These are phyloP conservation scores for Trichoderma sp. DNA, from an alignment of 2,329 filamentous ascomycete genomes.

Conservation along the genomic window DNA sequence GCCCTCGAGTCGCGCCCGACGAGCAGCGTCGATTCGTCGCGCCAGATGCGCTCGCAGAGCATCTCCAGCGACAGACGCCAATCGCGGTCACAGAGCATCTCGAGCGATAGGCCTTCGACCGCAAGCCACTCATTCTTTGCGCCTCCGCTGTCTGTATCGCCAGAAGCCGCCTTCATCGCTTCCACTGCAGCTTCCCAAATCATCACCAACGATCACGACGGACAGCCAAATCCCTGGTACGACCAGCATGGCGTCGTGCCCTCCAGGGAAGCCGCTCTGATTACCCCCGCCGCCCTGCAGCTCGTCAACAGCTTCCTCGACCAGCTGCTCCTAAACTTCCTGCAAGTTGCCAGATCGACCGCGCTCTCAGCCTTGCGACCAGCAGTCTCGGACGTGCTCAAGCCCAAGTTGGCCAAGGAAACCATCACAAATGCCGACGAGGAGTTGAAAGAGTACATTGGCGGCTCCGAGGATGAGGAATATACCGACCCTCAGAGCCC, in stretches of 20 bases:
- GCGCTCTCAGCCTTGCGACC: conserved; percentile 73
- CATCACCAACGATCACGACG: conserved; percentile 84
- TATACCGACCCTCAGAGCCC: conserved; percentile 57
- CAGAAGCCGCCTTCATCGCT: conserved; percentile 84
- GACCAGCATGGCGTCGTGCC: conserved; percentile 68
- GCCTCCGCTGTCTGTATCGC: conserved; percentile 69
- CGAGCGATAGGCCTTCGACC: conserved; percentile 69
- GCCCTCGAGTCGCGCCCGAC: conserved; percentile 38
- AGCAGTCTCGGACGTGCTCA: conserved; percentile 83
- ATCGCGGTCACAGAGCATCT: conserved; percentile 65
- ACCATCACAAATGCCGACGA: conserved; percentile 82
- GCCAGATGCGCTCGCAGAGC: conserved; percentile 55
- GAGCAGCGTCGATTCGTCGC: conserved; percentile 41
- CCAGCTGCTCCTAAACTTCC: conserved; percentile 86
- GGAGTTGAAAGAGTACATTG: conserved; percentile 84
- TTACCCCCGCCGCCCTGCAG: conserved; percentile 71
- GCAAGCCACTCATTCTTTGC: conserved; percentile 61
- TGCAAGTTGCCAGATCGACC: conserved; percentile 79
- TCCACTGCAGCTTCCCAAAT: conserved; percentile 86
- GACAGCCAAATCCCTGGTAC: conserved; percentile 68
- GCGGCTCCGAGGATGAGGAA: conserved; percentile 75
- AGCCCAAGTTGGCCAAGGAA: conserved; percentile 83
- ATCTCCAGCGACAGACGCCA: conserved; percentile 67
- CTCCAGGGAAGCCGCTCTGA: conserved; percentile 68
- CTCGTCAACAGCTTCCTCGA: conserved; percentile 93